phyloP scores from a whole-genome alignment of 2,329 filamentous ascomycete species.

The Aureobasidium sp. region DNA sequence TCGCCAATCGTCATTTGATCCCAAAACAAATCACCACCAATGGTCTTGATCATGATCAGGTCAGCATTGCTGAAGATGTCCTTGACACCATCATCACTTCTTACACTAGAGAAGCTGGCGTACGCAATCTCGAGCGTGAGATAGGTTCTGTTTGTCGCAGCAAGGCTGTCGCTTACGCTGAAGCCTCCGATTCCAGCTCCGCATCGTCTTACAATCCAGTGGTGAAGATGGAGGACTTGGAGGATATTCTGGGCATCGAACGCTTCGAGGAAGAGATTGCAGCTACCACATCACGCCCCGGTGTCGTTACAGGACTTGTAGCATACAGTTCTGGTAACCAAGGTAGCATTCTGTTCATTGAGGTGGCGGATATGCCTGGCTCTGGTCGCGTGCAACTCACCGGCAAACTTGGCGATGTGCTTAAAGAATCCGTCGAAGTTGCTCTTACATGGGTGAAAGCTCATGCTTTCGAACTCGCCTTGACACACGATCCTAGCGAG shows the following conservation, averaged over 20 bases:
- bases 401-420: conserved; percentile 94
- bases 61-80: conserved; percentile 85
- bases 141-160: conserved; percentile 99
- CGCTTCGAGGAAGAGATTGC: conserved; percentile 96
- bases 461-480: conserved; percentile 88
- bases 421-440: conserved; percentile 97
- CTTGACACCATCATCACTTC: conserved; percentile 99
- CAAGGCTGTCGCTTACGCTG: conserved; percentile 79
- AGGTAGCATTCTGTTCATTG: conserved; percentile 95
- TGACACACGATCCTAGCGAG: conserved; percentile 89
- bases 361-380: conserved; percentile 78
- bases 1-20: conserved; percentile 92
- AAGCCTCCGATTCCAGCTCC: conserved; percentile 73
- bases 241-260: conserved; percentile 96
- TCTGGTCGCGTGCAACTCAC: conserved; percentile 88
- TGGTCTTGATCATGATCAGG: conserved; percentile 89
- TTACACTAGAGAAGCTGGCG: conserved; percentile 97
- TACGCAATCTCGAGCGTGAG: conserved; percentile 98
- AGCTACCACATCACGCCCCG: conserved; percentile 93
- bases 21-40: conserved; percentile 96
- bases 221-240: conserved; percentile 90
- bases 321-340: conserved; percentile 99
- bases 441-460: conserved; percentile 98
- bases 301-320: conserved; percentile 97
- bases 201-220: conserved; percentile 88